phyloP scores from a whole-genome alignment of 352 stramenopile genomes.

The Phytopythium vexans region DNA sequence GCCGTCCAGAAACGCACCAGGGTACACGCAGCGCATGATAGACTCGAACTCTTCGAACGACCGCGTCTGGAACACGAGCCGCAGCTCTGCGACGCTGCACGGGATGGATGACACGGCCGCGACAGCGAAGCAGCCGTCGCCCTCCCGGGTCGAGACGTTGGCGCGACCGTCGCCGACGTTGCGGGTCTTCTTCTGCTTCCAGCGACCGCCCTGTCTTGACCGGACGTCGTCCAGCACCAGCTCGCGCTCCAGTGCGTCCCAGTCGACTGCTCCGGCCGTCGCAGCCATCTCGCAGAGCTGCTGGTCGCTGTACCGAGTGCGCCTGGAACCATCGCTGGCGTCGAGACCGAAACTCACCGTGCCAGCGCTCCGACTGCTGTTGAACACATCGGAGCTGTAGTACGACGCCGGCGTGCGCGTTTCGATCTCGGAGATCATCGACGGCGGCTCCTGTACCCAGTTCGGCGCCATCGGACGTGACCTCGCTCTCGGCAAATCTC shows the following conservation, averaged over 20 bases:
- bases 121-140: slow-evolving; percentile 24
- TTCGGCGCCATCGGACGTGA: too few species aligned
- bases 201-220: slow-evolving; percentile 5
- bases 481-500: too few species aligned
- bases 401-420: too few species aligned
- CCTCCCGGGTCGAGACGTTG: slow-evolving; percentile 14
- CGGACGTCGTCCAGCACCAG: slow-evolving; percentile 19
- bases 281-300: slow-evolving; percentile 30
- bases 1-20: slow-evolving; percentile 27
- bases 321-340: background rate
- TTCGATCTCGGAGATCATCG: too few species aligned
- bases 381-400: too few species aligned
- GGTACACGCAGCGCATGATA: slow-evolving; percentile 35
- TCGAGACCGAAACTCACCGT: too few species aligned
- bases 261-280: slow-evolving; percentile 28
- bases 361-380: too few species aligned
- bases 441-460: too few species aligned
- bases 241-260: slow-evolving; percentile 30
- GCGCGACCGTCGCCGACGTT: slow-evolving; percentile 11
- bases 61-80: slow-evolving; percentile 26
- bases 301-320: slow-evolving; percentile 24
- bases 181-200: slow-evolving; percentile 16
- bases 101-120: slow-evolving; percentile 26
- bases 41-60: slow-evolving; percentile 24
- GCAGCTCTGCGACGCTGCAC: slow-evolving; percentile 36